Conservation (phyloP, 305 asterid species). For the Rubia tinctorum region DNA sequence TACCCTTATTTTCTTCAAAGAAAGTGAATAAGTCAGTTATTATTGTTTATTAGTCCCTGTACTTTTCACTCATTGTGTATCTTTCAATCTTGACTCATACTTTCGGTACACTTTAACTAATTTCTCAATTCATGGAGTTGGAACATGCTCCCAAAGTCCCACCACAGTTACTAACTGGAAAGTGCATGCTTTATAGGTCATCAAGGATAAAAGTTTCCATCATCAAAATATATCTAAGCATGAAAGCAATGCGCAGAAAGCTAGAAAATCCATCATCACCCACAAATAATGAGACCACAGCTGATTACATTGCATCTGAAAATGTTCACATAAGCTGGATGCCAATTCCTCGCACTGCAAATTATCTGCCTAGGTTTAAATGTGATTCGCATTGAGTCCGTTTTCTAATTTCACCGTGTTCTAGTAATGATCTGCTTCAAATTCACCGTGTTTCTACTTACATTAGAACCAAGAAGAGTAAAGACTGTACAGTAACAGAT, state of each 20-base stretch:
- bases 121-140: constrained; percentile 10
- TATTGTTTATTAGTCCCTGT: not conserved
- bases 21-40: not conserved
- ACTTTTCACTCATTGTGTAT: not conserved
- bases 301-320: constrained; percentile 4
- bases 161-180: constrained; percentile 14
- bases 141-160: constrained; percentile 15
- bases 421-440: too few species aligned
- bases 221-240: constrained; percentile 27
- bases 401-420: too few species aligned
- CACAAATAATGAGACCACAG: constrained; percentile 5
- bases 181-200: constrained; percentile 10
- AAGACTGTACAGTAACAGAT: too few species aligned
- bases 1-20: too few species aligned
- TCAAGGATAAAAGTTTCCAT: constrained; percentile 3
- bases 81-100: not conserved
- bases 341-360: too few species aligned
- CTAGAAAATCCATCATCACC: constrained; percentile 12
- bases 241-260: constrained; percentile 29
- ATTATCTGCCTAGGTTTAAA: too few species aligned
- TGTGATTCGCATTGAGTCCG: too few species aligned
- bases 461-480: too few species aligned
- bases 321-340: not conserved
- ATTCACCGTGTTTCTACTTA: too few species aligned
- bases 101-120: not conserved